Evolutionary conservation across 306 rosid species (phyloP), one percentile per base, ranked within the genome.

Genomic region (Prosopis cineraria): DNA sequence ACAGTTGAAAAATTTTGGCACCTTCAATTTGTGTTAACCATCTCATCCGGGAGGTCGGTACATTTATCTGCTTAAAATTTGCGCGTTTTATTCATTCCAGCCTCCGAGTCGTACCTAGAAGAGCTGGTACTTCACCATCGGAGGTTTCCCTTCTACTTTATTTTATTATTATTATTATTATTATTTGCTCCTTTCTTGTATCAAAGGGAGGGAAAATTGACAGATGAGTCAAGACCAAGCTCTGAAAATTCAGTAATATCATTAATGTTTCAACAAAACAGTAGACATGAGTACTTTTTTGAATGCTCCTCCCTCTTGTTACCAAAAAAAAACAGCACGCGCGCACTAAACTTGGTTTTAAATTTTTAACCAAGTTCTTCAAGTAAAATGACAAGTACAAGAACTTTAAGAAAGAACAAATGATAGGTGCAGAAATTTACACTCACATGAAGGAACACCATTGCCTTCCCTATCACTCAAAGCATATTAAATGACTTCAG

Each of bases 21-120:
- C 50, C 9, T 20, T 0, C 37, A n/a, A 65, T 11, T 65, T 36
- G 70, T 17, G 7, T 39, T 31, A 58, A 45, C 67, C 29, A 56
- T 76, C 29, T 76, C 29, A 65, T 65, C 52, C 12, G 66, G 66
- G 40, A 50, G 73, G 13, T 76, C 2, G 71, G 48, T 47, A 45
- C 68, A 24, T 24, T 17, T 5, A 17, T 45, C 20, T 17, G 53
- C 2, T 17, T 45, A 45, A 48, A 41, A 62, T 47, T 67, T 30
- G 62, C 78, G 52, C 72, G 63, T 70, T 76, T 48, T 19, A 20
- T 24, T 29, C 24, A 34, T 65, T 40, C 56, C 5, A 10, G 20
- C 29, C 44, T 48, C 73, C 29, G 39, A 62, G 33, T 70, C 39
- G 53, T 34, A 58, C 77, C 3, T 6, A 43, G 27, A 67, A 67